These are phyloP conservation scores for Psophocarpus tetragonolobus DNA, from an alignment of 306 rosid genomes.

Conservation along the genomic window DNA sequence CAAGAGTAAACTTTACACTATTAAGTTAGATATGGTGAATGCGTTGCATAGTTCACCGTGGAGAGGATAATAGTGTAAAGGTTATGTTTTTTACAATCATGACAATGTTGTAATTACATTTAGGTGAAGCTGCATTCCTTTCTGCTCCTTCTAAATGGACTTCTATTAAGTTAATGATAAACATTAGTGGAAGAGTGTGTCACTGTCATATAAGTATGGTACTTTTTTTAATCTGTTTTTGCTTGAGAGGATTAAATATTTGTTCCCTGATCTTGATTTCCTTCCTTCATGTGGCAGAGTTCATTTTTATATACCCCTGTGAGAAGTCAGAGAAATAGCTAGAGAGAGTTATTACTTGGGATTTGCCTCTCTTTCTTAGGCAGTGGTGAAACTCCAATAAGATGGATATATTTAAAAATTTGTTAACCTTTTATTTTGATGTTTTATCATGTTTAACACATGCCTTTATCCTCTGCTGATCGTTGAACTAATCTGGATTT, in stretches of 20 bases:
- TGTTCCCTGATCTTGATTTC: constrained; percentile 26
- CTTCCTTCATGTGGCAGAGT: constrained; percentile 12
- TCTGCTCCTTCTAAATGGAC: constrained; percentile 7
- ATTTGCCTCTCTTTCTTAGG: constrained; percentile 10
- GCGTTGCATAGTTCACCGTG: background rate
- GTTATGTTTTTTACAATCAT: constrained; percentile 3
- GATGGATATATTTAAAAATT: background rate
- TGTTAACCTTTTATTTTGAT: background rate
- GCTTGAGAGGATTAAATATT: background rate
- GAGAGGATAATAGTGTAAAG: constrained; percentile 15
- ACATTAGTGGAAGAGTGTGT: background rate
- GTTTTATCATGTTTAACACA: constrained; percentile 4
- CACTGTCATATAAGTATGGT: background rate
- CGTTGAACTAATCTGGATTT: constrained; percentile 5
- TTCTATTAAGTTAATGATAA: constrained; percentile 13
- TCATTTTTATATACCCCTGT: background rate
- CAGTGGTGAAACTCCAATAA: constrained; percentile 2
- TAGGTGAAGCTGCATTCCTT: background rate
- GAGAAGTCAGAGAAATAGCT: constrained; percentile 2
- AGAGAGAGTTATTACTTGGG: background rate
- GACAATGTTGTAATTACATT: background rate
- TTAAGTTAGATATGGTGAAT: constrained; percentile 8
- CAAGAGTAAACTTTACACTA: background rate
- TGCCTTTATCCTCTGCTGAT: background rate
- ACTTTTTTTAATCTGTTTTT: background rate